Evolutionary conservation across 2,329 filamentous ascomycete species (phyloP).

Genomic region (Ophiocordyceps camponoti-leonardi): DNA sequence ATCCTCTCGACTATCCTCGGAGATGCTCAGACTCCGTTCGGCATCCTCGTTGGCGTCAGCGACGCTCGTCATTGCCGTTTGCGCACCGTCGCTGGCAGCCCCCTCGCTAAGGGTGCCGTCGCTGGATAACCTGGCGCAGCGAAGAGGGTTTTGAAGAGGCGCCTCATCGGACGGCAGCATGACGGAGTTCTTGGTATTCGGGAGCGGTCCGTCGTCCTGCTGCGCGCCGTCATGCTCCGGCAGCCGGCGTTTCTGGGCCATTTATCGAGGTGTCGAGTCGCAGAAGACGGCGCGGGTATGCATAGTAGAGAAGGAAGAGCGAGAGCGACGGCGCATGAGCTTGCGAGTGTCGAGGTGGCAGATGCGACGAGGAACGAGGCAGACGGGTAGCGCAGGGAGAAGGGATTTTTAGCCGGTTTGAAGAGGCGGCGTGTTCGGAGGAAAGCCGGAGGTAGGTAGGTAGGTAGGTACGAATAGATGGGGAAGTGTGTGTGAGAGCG

Average conservation of each 20-base stretch:
- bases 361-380: neutral
- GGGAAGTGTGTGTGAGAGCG: neutral
- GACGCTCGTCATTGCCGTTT: slow-evolving; percentile 21
- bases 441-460: neutral
- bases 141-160: neutral
- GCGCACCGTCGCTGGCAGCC: slow-evolving; percentile 14
- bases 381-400: neutral
- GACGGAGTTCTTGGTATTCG: neutral
- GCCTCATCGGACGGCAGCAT: neutral
- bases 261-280: neutral
- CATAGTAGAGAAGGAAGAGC: neutral
- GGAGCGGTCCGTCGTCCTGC: neutral
- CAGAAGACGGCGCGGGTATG: neutral
- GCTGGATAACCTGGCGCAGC: slow-evolving; percentile 11
- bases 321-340: neutral
- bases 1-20: slow-evolving; percentile 3
- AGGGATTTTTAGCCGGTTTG: too few species aligned
- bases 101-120: slow-evolving; percentile 15
- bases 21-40: slow-evolving; percentile 1
- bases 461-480: neutral
- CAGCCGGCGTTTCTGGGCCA: neutral
- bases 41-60: slow-evolving; percentile 8
- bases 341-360: neutral
- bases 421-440: too few species aligned
- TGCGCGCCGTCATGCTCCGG: neutral